A percentile compares a stretch with the other conserved stretches of the same genome.
Evolutionary conservation across 108 stramenopile genomes (phyloP).

Genomic region (Mayamaea pseudoterrestris): DNA sequence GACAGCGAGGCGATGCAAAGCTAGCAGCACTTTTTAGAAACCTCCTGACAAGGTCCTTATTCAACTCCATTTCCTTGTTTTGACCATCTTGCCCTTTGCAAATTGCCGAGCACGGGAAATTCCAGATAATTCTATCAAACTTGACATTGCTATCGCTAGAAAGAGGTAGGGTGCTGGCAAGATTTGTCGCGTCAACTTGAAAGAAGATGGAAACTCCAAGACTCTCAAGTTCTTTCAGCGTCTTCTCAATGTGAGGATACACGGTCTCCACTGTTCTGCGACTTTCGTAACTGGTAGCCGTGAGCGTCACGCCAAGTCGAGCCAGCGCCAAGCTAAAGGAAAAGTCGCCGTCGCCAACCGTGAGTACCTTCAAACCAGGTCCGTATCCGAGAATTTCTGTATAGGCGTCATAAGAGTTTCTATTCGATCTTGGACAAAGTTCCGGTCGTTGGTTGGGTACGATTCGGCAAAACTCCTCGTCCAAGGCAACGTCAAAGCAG

Average conservation of each 20-base stretch:
- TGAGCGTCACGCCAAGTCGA: constrained; percentile 12
- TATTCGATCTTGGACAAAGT: constrained; percentile 42
- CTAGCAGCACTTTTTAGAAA: constrained; percentile 14
- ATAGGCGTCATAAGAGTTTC: neutral
- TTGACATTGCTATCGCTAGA: no score
- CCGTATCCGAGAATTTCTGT: constrained; percentile 43
- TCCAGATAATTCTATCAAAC: constrained; percentile 80
- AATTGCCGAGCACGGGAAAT: constrained; percentile 85
- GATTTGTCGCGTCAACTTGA: constrained; percentile 70
- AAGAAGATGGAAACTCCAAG: constrained; percentile 29
- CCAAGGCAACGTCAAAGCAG: constrained; percentile 64
- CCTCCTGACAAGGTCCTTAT: constrained; percentile 50
- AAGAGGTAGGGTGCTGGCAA: constrained; percentile 29
- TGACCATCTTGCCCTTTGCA: constrained; percentile 81
- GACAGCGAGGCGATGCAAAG: no score
- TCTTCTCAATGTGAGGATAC: constrained; percentile 52
- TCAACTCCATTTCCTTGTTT: constrained; percentile 72
- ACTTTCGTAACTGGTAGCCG: constrained; percentile 73
- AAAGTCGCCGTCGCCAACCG: constrained; percentile 90
- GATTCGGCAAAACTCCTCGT: constrained; percentile 35
- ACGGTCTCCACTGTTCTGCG: constrained; percentile 35
- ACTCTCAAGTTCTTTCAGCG: constrained; percentile 23
- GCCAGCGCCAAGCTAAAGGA: constrained; percentile 75
- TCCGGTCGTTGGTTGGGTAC: constrained; percentile 75
- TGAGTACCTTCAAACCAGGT: constrained; percentile 55